Conservation (phyloP, 192 early-diverging fungal genomes). For the Podila epigama region DNA sequence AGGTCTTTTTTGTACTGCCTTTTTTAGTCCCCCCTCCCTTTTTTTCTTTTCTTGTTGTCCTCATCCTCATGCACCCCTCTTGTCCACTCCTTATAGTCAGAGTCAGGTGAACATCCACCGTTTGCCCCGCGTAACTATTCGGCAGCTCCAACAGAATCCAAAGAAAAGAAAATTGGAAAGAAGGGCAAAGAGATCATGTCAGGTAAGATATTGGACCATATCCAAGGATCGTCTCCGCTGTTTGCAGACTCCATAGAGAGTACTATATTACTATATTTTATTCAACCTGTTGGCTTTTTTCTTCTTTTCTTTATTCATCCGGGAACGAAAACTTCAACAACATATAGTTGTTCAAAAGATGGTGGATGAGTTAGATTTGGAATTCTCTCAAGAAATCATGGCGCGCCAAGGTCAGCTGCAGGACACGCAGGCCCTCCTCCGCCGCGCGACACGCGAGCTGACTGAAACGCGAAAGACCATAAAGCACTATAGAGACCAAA, state of each 20-base stretch:
- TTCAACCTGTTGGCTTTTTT: neutral
- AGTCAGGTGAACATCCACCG: slow-evolving; percentile 5
- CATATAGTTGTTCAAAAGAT: slow-evolving; percentile 67
- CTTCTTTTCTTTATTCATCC: neutral
- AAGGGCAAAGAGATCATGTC: slow-evolving; percentile 49
- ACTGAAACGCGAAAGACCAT: slow-evolving; percentile 61
- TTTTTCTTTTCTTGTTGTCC: neutral
- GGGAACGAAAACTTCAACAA: neutral
- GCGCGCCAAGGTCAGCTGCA: slow-evolving; percentile 63
- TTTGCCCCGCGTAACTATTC: slow-evolving; percentile 19
- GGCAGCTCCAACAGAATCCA: slow-evolving; percentile 12
- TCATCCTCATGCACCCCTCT: neutral
- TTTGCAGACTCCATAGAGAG: neutral
- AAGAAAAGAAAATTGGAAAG: slow-evolving; percentile 22
- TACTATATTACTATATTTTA: neutral
- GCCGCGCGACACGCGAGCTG: slow-evolving; percentile 61
- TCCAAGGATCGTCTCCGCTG: neutral
- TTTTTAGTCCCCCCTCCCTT: neutral
- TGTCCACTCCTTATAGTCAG: no score
- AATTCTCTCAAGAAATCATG: slow-evolving; percentile 68
- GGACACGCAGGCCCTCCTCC: slow-evolving; percentile 61
- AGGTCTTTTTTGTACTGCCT: neutral
- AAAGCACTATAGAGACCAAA: slow-evolving; percentile 55
- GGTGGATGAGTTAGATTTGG: slow-evolving; percentile 71
- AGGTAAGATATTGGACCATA: slow-evolving; percentile 13